Evolutionary conservation across 495 filamentous ascomycete genomes (phyloP), one percentile per base, ranked within the genome.

Genomic region (Poronia punctata): DNA sequence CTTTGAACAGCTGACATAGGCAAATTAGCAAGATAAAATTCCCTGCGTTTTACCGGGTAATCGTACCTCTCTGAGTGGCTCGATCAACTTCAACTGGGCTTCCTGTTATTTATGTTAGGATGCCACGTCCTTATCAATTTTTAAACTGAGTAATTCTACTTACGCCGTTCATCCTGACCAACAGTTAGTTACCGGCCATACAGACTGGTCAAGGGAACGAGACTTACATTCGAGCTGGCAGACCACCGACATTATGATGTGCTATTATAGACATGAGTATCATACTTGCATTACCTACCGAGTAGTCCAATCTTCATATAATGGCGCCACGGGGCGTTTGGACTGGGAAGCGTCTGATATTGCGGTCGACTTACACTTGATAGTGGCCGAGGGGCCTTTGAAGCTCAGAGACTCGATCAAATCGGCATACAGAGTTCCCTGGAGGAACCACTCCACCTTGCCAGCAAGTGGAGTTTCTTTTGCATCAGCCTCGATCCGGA

Each of bases 231-330:
- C 41, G 29, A 19, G 41, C 41, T 9, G 68, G 72, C 11, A 79
- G 66, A 30, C 87, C 88, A 15, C 88, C 86, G 18, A 90, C 87
- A 48, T 94, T 94, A 67, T 93, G 80, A 58, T 84, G 80, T 5
- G 79, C 41, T 45, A 27, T 21, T 12, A 6, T 0, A 14, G 14
- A 14, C 1, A 23, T 43, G 9, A 45, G 34, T 20, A 22, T 19
- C 1, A 28, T 42, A 11, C 5, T 19, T 27, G 5, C 8, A 19
- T 24, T 31, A 17, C 11, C 5, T 3, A 7, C 21, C 1, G 16
- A 9, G 14, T 7, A 8, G 15, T 1, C 11, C 11, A 27, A 41
- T 21, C 18, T 6, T 29, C 17, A n/a, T n/a, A n/a, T n/a, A n/a
- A n/a, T n/a, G n/a, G n/a, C n/a, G n/a, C n/a, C n/a, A n/a, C n/a